A percentile compares a stretch with the other conserved stretches of the same genome.
Evolutionary conservation across 169 alveolate species (phyloP).

Genomic region (Fabrea salina): DNA sequence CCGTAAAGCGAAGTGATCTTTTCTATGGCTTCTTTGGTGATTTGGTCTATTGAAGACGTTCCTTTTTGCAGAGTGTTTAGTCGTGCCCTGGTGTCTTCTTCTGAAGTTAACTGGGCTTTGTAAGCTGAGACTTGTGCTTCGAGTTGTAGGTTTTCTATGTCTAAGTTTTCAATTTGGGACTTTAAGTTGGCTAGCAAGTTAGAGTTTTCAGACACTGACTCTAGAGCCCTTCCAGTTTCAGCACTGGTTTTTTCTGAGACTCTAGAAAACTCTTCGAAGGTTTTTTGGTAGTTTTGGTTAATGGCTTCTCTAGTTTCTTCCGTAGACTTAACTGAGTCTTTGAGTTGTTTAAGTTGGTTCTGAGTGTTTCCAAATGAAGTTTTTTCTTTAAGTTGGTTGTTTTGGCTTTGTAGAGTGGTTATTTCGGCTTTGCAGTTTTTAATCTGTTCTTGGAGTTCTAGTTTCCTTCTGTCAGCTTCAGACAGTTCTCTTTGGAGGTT

Average conservation of each 20-base stretch:
- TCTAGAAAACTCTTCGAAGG: too few relatives aligned
- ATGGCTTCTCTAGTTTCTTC: too few relatives aligned
- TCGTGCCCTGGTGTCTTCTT: slow-evolving; percentile 7
- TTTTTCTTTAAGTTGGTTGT: too few relatives aligned
- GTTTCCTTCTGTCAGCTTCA: not conserved
- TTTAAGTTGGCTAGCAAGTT: not conserved
- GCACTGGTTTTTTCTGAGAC: too few relatives aligned
- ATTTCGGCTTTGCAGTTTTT: not conserved
- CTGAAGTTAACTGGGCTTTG: not conserved
- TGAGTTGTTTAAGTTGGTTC: too few relatives aligned
- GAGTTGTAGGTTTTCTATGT: slow-evolving; percentile 14
- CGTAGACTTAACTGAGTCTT: too few relatives aligned
- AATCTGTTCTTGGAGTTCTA: not conserved
- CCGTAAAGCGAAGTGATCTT: not conserved
- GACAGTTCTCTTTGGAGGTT: not conserved
- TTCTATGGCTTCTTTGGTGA: not conserved
- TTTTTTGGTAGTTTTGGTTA: too few relatives aligned
- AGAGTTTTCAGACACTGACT: too few relatives aligned
- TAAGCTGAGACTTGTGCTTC: not conserved
- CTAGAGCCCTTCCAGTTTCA: too few relatives aligned
- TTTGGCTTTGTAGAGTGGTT: too few relatives aligned
- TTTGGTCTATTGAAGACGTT: not conserved
- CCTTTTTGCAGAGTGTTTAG: not conserved
- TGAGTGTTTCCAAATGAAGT: too few relatives aligned
- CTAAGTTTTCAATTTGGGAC: not conserved